Conservation (phyloP, 257 asterid species). For the Lithospermum erythrorhizon region DNA sequence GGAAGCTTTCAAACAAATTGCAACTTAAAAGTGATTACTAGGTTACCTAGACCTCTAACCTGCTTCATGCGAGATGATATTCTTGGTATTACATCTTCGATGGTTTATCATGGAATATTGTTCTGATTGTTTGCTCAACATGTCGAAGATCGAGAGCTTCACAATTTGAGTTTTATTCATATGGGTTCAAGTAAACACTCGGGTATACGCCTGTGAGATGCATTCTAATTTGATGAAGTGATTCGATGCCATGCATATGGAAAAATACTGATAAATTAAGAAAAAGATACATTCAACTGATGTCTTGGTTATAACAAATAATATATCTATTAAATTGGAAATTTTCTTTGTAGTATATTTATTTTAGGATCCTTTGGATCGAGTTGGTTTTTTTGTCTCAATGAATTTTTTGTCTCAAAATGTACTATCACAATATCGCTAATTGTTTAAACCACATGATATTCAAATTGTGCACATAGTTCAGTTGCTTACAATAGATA, state of each 20-base stretch:
- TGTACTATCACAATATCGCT: no score
- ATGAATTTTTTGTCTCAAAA: no score
- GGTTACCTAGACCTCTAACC: conserved; percentile 88
- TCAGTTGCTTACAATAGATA: no score
- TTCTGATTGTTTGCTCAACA: conserved; percentile 99
- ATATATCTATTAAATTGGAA: no score
- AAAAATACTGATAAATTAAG: conserved; percentile 55
- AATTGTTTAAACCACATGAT: no score
- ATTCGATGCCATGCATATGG: conserved; percentile 66
- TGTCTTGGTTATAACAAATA: no score
- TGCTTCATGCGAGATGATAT: conserved; percentile 99
- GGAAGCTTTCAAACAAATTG: conserved; percentile 96
- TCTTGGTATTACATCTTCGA: conserved; percentile 97
- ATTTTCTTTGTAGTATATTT: no score
- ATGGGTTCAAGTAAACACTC: conserved; percentile 89
- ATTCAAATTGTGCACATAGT: no score
- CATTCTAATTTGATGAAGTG: conserved; percentile 76
- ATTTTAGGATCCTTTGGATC: no score
- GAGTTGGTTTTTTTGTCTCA: no score
- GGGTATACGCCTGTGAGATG: conserved; percentile 99
- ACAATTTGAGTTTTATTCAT: conserved; percentile 90
- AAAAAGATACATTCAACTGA: conserved; percentile 3
- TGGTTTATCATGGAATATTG: conserved; percentile 93
- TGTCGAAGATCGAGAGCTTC: conserved; percentile 99
- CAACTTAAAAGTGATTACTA: conserved; percentile 91